These are phyloP conservation scores for Leishmania guyanensis DNA, from an alignment of 208 protist genomes.

Conservation along the genomic window DNA sequence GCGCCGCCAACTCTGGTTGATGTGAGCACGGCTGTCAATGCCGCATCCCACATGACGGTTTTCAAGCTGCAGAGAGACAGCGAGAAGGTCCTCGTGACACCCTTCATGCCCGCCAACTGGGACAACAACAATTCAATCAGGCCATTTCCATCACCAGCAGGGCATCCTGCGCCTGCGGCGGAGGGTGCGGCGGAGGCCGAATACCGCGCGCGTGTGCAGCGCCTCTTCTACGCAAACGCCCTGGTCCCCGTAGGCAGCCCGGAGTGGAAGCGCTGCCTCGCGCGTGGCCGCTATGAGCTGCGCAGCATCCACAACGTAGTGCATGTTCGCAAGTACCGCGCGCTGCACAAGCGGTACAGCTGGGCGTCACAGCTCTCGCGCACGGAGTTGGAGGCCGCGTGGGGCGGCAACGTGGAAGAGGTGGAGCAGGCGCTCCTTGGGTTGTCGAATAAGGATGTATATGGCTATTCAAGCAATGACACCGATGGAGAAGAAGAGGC, in stretches of 20 bases:
- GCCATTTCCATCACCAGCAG: not conserved
- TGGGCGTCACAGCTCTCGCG: slow-evolving; percentile 54
- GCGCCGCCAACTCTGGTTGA: not conserved
- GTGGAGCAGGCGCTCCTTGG: slow-evolving; percentile 41
- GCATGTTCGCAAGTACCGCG: slow-evolving; percentile 65
- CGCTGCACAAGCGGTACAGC: slow-evolving; percentile 66
- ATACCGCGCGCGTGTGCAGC: slow-evolving; percentile 62
- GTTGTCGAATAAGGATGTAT: slow-evolving; percentile 54
- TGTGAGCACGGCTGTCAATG: not conserved
- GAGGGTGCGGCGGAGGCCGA: slow-evolving; percentile 11
- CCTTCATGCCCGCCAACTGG: slow-evolving; percentile 37
- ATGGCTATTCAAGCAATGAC: slow-evolving; percentile 36
- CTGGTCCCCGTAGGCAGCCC: slow-evolving; percentile 33
- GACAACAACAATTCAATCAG: slow-evolving; percentile 13
- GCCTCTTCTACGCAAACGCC: slow-evolving; percentile 49
- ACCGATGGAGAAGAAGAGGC: slow-evolving; percentile 7
- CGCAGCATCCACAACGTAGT: slow-evolving; percentile 54
- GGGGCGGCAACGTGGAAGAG: slow-evolving; percentile 23
- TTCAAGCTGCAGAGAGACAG: slow-evolving; percentile 14
- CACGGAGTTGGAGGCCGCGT: slow-evolving; percentile 40
- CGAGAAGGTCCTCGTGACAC: slow-evolving; percentile 9
- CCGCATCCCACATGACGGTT: slow-evolving; percentile 2
- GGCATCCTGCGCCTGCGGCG: not conserved
- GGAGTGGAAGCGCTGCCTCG: slow-evolving; percentile 66
- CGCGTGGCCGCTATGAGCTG: slow-evolving; percentile 58